phyloP scores from a whole-genome alignment of 1,284 basidiomycete species.

The Sporisorium scitamineum region DNA sequence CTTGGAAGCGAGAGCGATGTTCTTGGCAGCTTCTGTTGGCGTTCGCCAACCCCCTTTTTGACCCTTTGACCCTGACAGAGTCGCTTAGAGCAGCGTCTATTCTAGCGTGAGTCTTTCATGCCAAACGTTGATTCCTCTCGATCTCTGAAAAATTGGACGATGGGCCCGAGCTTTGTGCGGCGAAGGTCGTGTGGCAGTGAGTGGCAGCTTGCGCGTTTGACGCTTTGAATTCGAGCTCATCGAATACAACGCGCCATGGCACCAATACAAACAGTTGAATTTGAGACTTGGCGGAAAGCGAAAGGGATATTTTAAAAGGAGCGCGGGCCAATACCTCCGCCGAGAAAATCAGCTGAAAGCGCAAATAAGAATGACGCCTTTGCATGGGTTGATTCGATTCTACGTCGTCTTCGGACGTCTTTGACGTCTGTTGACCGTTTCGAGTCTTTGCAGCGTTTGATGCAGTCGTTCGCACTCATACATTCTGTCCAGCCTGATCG shows the following conservation, averaged over 20 bases:
- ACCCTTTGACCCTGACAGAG: too few species aligned
- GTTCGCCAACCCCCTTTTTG: too few species aligned
- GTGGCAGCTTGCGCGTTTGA: constrained; percentile 2
- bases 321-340: constrained; percentile 1
- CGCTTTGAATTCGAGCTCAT: constrained; percentile 22
- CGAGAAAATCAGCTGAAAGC: neutral
- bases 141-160: neutral
- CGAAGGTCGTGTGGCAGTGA: constrained; percentile 35
- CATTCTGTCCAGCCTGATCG: too few species aligned
- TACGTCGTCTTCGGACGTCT: neutral
- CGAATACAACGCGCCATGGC: constrained; percentile 14
- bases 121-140: neutral
- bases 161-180: constrained; percentile 4
- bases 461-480: too few species aligned
- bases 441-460: too few species aligned
- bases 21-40: too few species aligned
- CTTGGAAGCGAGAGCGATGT: neutral
- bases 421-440: too few species aligned
- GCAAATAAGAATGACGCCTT: too few species aligned
- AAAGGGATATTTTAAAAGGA: neutral
- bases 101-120: too few species aligned
- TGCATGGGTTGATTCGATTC: too few species aligned
- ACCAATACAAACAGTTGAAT: constrained; percentile 7
- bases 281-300: neutral
- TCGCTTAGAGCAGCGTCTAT: too few species aligned